Conservation (phyloP, 768 basidiomycete species). For the Nevesoporus exiguus region DNA sequence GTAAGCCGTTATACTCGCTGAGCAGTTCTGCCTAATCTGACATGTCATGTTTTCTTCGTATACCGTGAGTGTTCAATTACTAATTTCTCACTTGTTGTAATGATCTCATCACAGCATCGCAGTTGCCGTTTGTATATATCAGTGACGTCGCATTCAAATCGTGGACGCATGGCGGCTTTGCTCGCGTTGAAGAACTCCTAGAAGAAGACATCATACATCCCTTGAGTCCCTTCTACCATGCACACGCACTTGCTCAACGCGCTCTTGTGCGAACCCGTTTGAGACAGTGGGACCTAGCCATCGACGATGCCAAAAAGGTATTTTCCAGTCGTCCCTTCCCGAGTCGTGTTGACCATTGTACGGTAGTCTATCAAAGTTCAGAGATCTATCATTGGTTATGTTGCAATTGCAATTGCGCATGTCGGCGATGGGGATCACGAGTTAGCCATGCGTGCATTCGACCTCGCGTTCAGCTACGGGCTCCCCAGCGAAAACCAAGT, state of each 20-base stretch:
- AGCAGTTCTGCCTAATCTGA: too few species aligned
- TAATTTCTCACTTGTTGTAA: neutral
- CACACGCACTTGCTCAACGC: constrained; percentile 1
- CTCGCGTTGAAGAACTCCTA: neutral
- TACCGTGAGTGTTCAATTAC: neutral
- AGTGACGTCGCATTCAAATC: too few species aligned
- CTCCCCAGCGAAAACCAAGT: neutral
- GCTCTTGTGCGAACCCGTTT: neutral
- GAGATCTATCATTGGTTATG: constrained; percentile 7
- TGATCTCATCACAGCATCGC: too few species aligned
- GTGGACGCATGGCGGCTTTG: neutral
- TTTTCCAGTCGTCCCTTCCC: too few species aligned
- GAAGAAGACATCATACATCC: neutral
- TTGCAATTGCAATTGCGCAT: constrained; percentile 4
- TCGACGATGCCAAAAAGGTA: constrained; percentile 10
- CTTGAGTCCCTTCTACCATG: neutral
- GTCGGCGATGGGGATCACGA: neutral
- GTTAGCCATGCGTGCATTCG: neutral
- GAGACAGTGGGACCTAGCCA: neutral
- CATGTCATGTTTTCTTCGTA: too few species aligned
- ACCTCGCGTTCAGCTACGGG: constrained; percentile 1
- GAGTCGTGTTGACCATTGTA: neutral
- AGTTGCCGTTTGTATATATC: too few species aligned
- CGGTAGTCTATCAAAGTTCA: constrained; percentile 5
- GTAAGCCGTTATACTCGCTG: neutral